Percentiles rank a stretch among this genome's conserved stretches.
These are phyloP conservation scores for Alternaria novae-zelandiae DNA, from an alignment of 2,329 filamentous ascomycete species.

Conservation along the genomic window DNA sequence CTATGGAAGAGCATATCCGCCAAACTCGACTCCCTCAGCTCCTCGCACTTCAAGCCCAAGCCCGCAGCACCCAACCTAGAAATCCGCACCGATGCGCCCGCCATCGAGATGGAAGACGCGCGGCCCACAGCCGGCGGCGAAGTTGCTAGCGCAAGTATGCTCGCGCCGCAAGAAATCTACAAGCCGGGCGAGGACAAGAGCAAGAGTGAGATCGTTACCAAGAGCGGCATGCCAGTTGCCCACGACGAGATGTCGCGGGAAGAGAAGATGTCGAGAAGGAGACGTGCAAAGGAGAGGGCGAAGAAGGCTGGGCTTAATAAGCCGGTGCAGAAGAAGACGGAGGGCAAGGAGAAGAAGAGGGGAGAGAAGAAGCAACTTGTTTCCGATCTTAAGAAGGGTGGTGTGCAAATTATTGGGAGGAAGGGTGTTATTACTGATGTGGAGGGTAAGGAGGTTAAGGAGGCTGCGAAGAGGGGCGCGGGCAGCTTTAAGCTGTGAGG, in stretches of 20 bases:
- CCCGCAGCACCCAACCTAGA: conserved; percentile 80
- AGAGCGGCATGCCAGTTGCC: conserved; percentile 77
- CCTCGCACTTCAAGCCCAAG: conserved; percentile 95
- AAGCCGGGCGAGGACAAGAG: conserved; percentile 73
- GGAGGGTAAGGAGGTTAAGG: conserved; percentile 74
- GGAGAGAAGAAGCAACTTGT: conserved; percentile 65
- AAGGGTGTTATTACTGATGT: conserved; percentile 86
- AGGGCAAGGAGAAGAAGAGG: conserved; percentile 61
- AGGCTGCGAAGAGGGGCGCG: conserved; percentile 33
- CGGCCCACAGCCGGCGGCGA: conserved; percentile 83
- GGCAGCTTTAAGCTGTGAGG: conserved; percentile 44
- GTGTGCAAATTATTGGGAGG: conserved; percentile 89
- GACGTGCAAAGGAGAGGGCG: conserved; percentile 85
- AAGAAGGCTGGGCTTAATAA: conserved; percentile 68
- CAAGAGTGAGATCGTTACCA: conserved; percentile 76
- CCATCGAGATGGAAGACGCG: conserved; percentile 92
- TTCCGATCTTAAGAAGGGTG: conserved; percentile 77
- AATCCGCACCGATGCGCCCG: conserved; percentile 89
- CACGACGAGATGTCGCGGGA: conserved; percentile 88
- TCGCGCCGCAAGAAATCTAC: conserved; percentile 96
- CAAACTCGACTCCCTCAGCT: conserved; percentile 86
- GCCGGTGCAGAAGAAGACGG: conserved; percentile 49
- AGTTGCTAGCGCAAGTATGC: conserved; percentile 70
- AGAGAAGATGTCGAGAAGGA: conserved; percentile 76
- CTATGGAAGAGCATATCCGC: conserved; percentile 83